Percentiles rank a stretch among this genome's conserved stretches.
These are phyloP conservation scores for Massarina eburnea DNA, from an alignment of 2,329 filamentous ascomycete genomes.

Conservation along the genomic window DNA sequence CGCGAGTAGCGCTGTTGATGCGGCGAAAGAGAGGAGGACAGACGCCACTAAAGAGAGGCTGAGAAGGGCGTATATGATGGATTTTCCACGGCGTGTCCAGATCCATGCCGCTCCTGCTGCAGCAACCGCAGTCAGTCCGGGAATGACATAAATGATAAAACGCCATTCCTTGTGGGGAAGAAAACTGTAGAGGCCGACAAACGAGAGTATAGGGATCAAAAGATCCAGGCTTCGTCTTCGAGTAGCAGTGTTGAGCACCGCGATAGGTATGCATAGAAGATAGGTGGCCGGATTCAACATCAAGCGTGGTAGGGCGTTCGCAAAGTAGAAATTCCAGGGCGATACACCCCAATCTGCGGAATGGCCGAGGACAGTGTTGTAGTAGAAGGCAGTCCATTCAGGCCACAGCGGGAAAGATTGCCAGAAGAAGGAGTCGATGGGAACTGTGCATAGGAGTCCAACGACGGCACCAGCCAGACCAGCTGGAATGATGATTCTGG, in stretches of 20 bases:
- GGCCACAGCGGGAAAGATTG: constrained; percentile 78
- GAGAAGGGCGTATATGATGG: constrained; percentile 56
- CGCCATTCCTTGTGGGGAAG: constrained; percentile 96
- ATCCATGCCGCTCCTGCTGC: constrained; percentile 68
- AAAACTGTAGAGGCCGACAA: constrained; percentile 77
- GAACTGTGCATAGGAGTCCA: constrained; percentile 69
- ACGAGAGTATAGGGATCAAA: constrained; percentile 68
- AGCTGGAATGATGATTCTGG: constrained; percentile 63
- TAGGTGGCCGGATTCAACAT: constrained; percentile 75
- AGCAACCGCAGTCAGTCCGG: constrained; percentile 75
- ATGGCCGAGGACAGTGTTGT: constrained; percentile 82
- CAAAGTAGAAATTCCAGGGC: constrained; percentile 85
- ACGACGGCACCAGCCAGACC: constrained; percentile 66
- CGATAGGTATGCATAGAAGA: constrained; percentile 52
- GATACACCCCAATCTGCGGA: constrained; percentile 86
- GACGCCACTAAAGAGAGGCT: constrained; percentile 61
- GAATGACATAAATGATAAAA: constrained; percentile 88
- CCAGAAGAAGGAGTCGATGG: constrained; percentile 93
- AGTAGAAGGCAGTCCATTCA: constrained; percentile 85
- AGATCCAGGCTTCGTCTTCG: constrained; percentile 52
- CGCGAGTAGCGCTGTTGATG: constrained; percentile 69
- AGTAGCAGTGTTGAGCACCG: constrained; percentile 52
- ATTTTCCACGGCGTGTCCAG: constrained; percentile 66
- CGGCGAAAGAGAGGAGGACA: constrained; percentile 59
- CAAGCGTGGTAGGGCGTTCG: constrained; percentile 77